Percentiles rank a stretch among this genome's conserved stretches.
Conservation (phyloP, 177 flowering plant species). For the Telopea speciosissima region DNA sequence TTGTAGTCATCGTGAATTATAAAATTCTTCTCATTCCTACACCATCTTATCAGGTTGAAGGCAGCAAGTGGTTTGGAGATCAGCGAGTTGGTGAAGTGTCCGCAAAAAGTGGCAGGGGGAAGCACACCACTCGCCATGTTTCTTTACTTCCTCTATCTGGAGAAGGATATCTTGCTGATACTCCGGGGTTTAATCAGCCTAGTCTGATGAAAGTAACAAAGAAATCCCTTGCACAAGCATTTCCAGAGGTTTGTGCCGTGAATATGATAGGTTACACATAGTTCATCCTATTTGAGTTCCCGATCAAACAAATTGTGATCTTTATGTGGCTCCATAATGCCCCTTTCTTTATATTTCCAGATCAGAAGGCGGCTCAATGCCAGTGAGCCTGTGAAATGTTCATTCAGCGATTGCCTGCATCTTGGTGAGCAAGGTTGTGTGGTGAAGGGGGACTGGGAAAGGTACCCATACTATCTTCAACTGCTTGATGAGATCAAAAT, state of each 20-base stretch:
- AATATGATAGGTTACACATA: not conserved
- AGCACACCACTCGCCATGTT: slow-evolving; percentile 92
- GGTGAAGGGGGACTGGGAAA: slow-evolving; percentile 81
- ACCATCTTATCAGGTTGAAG: slow-evolving; percentile 39
- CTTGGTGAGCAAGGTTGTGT: slow-evolving; percentile 89
- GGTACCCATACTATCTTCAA: slow-evolving; percentile 83
- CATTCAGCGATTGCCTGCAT: slow-evolving; percentile 87
- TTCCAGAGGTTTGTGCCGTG: slow-evolving; percentile 71
- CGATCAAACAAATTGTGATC: not conserved
- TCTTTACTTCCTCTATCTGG: slow-evolving; percentile 82
- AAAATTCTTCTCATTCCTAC: not conserved
- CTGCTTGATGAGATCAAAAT: slow-evolving; percentile 87
- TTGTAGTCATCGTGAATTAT: not conserved
- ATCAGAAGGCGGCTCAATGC: slow-evolving; percentile 47
- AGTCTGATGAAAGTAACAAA: slow-evolving; percentile 83
- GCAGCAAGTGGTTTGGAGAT: slow-evolving; percentile 83
- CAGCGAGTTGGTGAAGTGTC: slow-evolving; percentile 95
- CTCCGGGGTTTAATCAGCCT: slow-evolving; percentile 97
- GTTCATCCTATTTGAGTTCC: not conserved
- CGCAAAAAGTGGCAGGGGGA: slow-evolving; percentile 82
- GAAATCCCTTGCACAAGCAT: slow-evolving; percentile 64
- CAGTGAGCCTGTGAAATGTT: slow-evolving; percentile 47
- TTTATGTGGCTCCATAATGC: slow-evolving; percentile 4
- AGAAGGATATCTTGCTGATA: slow-evolving; percentile 93
- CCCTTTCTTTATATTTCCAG: slow-evolving; percentile 29